These are phyloP conservation scores for Geotrichum klebahnii DNA, from an alignment of 1,139 yeast species.

Conservation along the genomic window DNA sequence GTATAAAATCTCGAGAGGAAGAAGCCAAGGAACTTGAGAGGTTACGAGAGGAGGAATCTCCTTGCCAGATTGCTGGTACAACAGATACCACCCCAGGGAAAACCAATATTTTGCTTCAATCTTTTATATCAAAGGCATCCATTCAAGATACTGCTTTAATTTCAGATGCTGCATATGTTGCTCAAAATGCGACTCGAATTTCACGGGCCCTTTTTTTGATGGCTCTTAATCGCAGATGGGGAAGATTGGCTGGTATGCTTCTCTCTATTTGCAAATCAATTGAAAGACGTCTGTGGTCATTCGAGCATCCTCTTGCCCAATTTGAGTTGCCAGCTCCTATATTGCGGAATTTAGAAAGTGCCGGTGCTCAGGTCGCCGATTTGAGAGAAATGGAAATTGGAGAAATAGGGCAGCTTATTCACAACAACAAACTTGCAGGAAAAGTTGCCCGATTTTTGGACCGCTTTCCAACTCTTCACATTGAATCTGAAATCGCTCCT, in stretches of 20 bases:
- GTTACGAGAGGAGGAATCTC: conserved; percentile 51
- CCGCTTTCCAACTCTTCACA: conserved; percentile 66
- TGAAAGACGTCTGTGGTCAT: conserved; percentile 81
- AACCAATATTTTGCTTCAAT: conserved; percentile 80
- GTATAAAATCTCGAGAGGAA: conserved; percentile 82
- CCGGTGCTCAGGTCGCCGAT: conserved; percentile 63
- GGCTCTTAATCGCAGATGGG: conserved; percentile 89
- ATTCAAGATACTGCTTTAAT: conserved; percentile 75
- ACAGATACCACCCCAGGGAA: conserved; percentile 77
- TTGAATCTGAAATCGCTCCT: conserved; percentile 85
- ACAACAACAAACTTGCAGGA: conserved; percentile 69
- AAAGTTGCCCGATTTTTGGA: conserved; percentile 58
- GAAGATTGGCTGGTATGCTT: conserved; percentile 67
- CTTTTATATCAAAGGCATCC: conserved; percentile 72
- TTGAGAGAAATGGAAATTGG: conserved; percentile 67
- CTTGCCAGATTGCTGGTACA: conserved; percentile 81
- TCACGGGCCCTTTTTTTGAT: conserved; percentile 84
- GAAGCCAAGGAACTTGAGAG: conserved; percentile 69
- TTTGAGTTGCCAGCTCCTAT: conserved; percentile 73
- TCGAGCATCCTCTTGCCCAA: conserved; percentile 85
- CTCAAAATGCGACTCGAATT: conserved; percentile 91
- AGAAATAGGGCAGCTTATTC: conserved; percentile 87
- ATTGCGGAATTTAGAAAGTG: conserved; percentile 56
- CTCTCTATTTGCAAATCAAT: conserved; percentile 79
- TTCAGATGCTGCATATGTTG: conserved; percentile 88